Percentiles rank a stretch among this genome's conserved stretches.
phyloP scores from a whole-genome alignment of 2,329 filamentous ascomycete genomes.

The Pyricularia sp. region DNA sequence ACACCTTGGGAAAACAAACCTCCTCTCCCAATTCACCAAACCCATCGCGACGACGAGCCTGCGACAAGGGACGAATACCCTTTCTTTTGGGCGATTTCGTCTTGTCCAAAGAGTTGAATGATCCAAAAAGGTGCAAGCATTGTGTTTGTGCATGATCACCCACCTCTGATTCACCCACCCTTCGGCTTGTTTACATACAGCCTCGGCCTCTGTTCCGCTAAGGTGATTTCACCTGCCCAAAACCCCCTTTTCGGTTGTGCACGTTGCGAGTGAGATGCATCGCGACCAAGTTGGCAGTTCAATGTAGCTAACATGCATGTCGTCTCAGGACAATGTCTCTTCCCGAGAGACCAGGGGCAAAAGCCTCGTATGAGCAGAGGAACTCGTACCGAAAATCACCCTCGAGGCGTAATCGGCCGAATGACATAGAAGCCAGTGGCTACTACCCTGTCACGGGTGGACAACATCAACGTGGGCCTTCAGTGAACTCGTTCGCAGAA shows the following conservation, averaged over 20 bases:
- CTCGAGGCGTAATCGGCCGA: slow-evolving; percentile 53
- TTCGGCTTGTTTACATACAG: background rate
- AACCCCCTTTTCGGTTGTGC: background rate
- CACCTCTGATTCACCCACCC: background rate
- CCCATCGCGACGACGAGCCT: slow-evolving; percentile 5
- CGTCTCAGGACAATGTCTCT: slow-evolving; percentile 45
- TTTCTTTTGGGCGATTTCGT: background rate
- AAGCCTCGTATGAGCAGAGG: slow-evolving; percentile 50
- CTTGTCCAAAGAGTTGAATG: background rate
- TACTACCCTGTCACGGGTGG: slow-evolving; percentile 32
- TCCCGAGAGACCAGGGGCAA: slow-evolving; percentile 55
- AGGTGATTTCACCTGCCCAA: background rate
- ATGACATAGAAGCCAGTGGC: slow-evolving; percentile 60
- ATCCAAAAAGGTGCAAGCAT: background rate
- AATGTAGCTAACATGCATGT: background rate
- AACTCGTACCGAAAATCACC: slow-evolving; percentile 59
- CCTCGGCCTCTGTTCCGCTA: background rate
- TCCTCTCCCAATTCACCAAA: slow-evolving; percentile 11
- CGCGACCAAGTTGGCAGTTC: background rate
- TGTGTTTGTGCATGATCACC: background rate
- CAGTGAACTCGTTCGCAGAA: slow-evolving; percentile 48
- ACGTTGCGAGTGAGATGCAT: background rate
- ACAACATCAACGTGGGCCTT: slow-evolving; percentile 45
- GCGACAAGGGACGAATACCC: background rate
- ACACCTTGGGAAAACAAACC: background rate